These are phyloP conservation scores for Penicillium sp. DNA, from an alignment of 2,329 filamentous ascomycete species.

Conservation along the genomic window DNA sequence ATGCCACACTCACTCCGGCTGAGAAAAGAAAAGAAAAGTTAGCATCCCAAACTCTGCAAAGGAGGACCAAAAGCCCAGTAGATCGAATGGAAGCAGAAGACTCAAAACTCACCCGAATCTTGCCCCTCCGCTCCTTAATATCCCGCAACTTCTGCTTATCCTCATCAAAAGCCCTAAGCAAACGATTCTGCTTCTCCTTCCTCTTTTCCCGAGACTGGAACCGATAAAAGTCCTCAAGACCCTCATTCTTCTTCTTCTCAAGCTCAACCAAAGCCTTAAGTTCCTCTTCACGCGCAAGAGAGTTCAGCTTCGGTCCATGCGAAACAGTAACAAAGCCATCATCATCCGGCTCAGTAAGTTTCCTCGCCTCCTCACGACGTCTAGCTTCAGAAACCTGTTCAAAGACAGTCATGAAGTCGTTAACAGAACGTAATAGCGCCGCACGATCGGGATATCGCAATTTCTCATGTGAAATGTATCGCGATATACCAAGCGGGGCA, in stretches of 20 bases:
- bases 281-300: constrained; percentile 75
- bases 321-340: constrained; percentile 95
- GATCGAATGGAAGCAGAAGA: neutral
- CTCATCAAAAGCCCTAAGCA: constrained; percentile 75
- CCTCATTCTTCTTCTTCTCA: constrained; percentile 67
- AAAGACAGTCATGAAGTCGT: constrained; percentile 86
- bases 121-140: constrained; percentile 70
- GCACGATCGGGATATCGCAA: constrained; percentile 71
- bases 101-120: constrained; percentile 53
- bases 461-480: constrained; percentile 68
- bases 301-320: constrained; percentile 71
- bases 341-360: constrained; percentile 82
- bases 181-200: constrained; percentile 72
- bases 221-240: constrained; percentile 75
- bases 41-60: constrained; percentile 12
- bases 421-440: constrained; percentile 72
- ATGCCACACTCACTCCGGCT: constrained; percentile 39
- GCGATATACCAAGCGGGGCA: constrained; percentile 58
- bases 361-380: constrained; percentile 63
- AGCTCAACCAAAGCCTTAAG: constrained; percentile 62
- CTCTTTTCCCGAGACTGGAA: constrained; percentile 81
- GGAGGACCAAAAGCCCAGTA: too few relatives aligned
- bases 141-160: constrained; percentile 72
- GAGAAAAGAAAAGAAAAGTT: constrained; percentile 10
- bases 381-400: constrained; percentile 67